phyloP scores from a whole-genome alignment of 257 asterid species.

The Przewalskia tangutica region DNA sequence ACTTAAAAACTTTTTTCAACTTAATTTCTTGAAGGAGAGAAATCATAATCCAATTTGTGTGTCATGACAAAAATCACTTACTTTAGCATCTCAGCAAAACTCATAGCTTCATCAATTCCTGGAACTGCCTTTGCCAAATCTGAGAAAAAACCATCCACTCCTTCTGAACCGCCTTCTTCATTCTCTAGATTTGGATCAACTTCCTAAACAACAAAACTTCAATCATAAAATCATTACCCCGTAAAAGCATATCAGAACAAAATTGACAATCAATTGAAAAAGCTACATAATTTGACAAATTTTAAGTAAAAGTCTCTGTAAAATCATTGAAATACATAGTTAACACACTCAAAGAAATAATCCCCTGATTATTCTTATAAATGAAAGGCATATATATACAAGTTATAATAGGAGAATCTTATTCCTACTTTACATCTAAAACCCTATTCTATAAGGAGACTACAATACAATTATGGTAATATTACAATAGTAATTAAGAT shows the following conservation, averaged over 20 bases:
- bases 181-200: slow-evolving; percentile 84
- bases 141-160: slow-evolving; percentile 68
- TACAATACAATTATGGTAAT: too few relatives aligned
- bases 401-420: too few relatives aligned
- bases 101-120: slow-evolving; percentile 97
- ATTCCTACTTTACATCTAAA: too few relatives aligned
- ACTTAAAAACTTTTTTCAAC: background rate
- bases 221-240: slow-evolving; percentile 5
- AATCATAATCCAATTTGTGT: background rate
- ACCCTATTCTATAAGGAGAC: too few relatives aligned
- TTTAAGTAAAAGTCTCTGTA: too few relatives aligned
- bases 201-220: slow-evolving; percentile 41
- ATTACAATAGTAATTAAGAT: too few relatives aligned
- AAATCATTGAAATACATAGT: background rate
- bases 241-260: background rate
- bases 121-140: slow-evolving; percentile 88
- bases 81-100: slow-evolving; percentile 98
- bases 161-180: slow-evolving; percentile 53
- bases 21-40: background rate
- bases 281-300: background rate
- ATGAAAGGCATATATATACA: too few relatives aligned
- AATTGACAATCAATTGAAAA: background rate
- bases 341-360: too few relatives aligned
- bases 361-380: too few relatives aligned
- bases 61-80: slow-evolving; percentile 18